These are phyloP conservation scores for Agrostemma githago DNA, from an alignment of 148 eudicot genomes.

Conservation along the genomic window DNA sequence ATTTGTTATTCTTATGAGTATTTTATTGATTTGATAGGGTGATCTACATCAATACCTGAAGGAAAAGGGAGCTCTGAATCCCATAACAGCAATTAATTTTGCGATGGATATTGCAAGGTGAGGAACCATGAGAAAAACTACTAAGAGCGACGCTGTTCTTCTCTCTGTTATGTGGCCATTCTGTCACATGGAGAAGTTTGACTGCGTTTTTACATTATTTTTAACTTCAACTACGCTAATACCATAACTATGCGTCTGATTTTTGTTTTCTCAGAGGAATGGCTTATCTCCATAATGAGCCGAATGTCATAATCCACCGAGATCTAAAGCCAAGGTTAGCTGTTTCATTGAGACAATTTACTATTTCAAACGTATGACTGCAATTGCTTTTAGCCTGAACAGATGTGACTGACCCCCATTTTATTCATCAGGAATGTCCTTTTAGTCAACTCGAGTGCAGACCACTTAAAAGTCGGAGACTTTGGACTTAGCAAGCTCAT, in stretches of 20 bases:
- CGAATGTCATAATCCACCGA: conserved; percentile 87
- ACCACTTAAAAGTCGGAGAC: conserved; percentile 97
- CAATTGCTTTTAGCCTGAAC: not conserved
- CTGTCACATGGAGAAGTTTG: not conserved
- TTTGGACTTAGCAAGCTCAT: conserved; percentile 98
- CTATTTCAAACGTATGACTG: not conserved
- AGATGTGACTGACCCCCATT: conserved; percentile 4
- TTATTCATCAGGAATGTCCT: conserved; percentile 66
- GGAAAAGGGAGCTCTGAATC: conserved; percentile 80
- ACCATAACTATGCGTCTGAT: conserved; percentile 16
- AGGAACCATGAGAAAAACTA: not conserved
- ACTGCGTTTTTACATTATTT: conserved; percentile 7
- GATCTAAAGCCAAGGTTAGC: conserved; percentile 90
- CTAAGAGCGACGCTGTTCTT: not conserved
- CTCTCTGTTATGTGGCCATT: not conserved
- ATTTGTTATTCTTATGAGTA: conserved; percentile 2
- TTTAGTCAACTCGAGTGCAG: conserved; percentile 86
- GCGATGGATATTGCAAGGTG: conserved; percentile 95
- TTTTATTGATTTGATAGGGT: conserved; percentile 43
- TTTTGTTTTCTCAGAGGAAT: conserved; percentile 62
- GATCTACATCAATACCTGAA: conserved; percentile 88
- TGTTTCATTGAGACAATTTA: not conserved
- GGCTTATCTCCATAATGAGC: conserved; percentile 96
- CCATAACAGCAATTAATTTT: conserved; percentile 72
- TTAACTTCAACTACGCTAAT: not conserved